Conservation (phyloP, 305 asterid species). For the Solanum hybrid region DNA sequence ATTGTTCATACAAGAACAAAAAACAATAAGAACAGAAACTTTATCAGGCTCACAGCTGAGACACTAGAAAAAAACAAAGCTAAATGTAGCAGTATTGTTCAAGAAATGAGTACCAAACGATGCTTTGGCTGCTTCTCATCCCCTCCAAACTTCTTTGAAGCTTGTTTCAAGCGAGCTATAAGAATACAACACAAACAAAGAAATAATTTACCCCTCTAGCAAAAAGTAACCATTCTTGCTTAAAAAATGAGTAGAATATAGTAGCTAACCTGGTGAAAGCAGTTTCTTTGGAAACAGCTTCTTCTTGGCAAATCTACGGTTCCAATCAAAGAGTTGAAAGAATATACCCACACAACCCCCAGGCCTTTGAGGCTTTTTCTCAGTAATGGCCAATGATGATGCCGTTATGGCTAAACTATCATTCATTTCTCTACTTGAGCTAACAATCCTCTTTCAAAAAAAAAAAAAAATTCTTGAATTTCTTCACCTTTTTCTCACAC, state of each 20-base stretch:
- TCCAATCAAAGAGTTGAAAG: constrained; percentile 90
- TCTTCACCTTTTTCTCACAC: constrained; percentile 9
- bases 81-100: neutral
- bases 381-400: constrained; percentile 56
- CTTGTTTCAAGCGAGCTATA: constrained; percentile 56
- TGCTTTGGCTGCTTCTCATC: constrained; percentile 80
- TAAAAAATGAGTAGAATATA: neutral
- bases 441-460: constrained; percentile 2
- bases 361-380: constrained; percentile 63
- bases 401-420: constrained; percentile 41
- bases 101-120: constrained; percentile 53
- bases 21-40: neutral
- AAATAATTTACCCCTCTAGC: neutral
- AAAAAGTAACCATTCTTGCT: neutral
- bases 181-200: constrained; percentile 16
- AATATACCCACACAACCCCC: constrained; percentile 92
- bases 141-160: constrained; percentile 67
- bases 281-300: constrained; percentile 73
- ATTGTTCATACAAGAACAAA: constrained; percentile 7
- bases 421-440: constrained; percentile 42
- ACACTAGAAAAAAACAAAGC: neutral
- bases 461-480: constrained; percentile 13
- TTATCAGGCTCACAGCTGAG: neutral
- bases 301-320: constrained; percentile 78
- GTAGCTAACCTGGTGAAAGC: constrained; percentile 64